Conservation (phyloP, 176 grass and related monocot species). For the Melocanna baccifera region DNA sequence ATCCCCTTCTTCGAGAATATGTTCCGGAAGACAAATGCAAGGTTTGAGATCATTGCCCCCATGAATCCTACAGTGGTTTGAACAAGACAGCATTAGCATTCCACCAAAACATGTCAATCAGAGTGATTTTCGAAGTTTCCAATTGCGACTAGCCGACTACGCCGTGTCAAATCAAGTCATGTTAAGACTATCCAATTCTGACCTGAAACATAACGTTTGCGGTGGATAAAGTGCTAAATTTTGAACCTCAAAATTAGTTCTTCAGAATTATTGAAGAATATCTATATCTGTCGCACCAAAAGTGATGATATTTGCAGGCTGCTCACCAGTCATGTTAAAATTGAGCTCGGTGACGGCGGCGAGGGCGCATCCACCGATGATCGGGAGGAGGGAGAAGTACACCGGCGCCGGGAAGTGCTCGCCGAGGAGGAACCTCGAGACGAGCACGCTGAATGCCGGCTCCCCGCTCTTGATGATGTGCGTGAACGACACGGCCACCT, state of each 20-base stretch:
- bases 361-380: conserved; percentile 88
- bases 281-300: neutral
- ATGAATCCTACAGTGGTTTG: conserved; percentile 66
- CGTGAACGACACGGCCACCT: conserved; percentile 95
- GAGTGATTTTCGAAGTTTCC: neutral
- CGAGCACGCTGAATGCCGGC: conserved; percentile 88
- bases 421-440: conserved; percentile 73
- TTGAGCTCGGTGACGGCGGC: conserved; percentile 89
- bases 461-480: conserved; percentile 98
- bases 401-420: conserved; percentile 69
- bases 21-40: conserved; percentile 85
- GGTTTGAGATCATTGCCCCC: conserved; percentile 96
- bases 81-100: conserved; percentile 13
- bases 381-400: conserved; percentile 81
- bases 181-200: neutral
- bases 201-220: neutral
- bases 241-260: neutral
- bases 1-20: conserved; percentile 99
- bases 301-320: conserved; percentile 21
- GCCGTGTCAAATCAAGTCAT: neutral
- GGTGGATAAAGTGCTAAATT: neutral
- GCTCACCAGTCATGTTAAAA: conserved; percentile 87
- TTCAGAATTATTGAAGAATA: neutral
- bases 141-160: neutral
- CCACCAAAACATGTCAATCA: neutral